Evolutionary conservation across 2,329 filamentous ascomycete genomes (phyloP).

Genomic region (Sclerotinia spermophila): DNA sequence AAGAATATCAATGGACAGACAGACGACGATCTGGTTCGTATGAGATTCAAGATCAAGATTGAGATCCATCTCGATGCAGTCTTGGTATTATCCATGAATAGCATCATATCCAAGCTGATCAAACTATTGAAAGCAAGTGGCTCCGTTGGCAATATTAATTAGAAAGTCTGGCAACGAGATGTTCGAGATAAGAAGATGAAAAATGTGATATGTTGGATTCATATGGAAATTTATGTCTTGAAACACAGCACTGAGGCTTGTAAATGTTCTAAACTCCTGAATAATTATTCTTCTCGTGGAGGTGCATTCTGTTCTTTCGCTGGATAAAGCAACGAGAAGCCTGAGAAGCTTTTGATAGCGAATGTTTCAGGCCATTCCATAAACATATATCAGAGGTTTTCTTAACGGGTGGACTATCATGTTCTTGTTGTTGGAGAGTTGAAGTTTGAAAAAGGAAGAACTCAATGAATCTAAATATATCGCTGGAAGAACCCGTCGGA

Average conservation of each 20-base stretch:
- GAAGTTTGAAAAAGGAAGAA: not conserved
- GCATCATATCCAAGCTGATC: not conserved
- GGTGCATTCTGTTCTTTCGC: not conserved
- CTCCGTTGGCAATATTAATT: not conserved
- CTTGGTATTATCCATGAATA: not conserved
- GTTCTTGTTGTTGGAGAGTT: not conserved
- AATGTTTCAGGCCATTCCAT: not conserved
- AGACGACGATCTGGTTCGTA: not conserved
- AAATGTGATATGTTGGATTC: not conserved
- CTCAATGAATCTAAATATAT: not conserved
- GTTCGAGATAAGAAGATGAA: not conserved
- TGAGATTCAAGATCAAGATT: not conserved
- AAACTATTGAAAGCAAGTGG: conserved; percentile 16
- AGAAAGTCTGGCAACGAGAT: not conserved
- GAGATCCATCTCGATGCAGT: not conserved
- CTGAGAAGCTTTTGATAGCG: not conserved
- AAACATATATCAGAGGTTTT: not conserved
- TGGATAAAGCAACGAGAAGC: not conserved
- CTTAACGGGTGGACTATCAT: not conserved
- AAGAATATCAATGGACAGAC: not conserved
- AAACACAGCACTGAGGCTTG: not conserved
- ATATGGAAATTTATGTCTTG: not conserved
- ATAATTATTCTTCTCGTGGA: not conserved
- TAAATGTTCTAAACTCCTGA: not conserved
- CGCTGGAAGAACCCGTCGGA: not conserved